These are phyloP conservation scores for Sclerotinia nivalis DNA, from an alignment of 2,329 filamentous ascomycete species.

Conservation along the genomic window DNA sequence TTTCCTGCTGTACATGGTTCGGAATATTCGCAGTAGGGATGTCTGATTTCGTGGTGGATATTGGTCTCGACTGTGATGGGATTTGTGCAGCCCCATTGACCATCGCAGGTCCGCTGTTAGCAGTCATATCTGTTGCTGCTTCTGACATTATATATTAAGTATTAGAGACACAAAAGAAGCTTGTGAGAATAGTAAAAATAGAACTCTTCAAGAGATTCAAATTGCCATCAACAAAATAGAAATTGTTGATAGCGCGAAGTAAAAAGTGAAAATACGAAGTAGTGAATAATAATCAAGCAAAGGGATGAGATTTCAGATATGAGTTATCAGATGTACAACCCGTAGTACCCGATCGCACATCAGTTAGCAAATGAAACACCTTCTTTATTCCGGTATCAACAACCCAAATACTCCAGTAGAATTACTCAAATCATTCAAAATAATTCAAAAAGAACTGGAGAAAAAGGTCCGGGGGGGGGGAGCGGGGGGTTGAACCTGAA, in stretches of 20 bases:
- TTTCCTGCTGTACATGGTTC: not conserved
- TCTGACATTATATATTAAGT: constrained; percentile 2
- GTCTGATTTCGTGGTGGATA: not conserved
- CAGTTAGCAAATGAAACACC: not conserved
- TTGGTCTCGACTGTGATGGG: not conserved
- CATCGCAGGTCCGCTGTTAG: not conserved
- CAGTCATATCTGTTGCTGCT: constrained; percentile 6
- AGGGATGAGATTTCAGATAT: not conserved
- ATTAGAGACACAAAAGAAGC: constrained; percentile 1
- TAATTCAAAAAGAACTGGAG: not conserved
- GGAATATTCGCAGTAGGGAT: not conserved
- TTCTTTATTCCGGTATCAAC: not conserved
- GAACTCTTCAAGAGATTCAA: not conserved
- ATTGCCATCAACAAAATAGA: not conserved
- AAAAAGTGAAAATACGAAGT: not conserved
- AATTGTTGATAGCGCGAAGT: not conserved
- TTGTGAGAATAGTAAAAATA: not conserved
- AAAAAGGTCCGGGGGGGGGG: not conserved
- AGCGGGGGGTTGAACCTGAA: not conserved
- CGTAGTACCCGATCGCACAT: not conserved
- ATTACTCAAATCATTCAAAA: not conserved
- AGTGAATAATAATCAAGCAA: not conserved
- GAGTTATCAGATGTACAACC: not conserved
- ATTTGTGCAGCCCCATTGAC: not conserved
- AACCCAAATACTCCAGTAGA: not conserved